These are phyloP conservation scores for Solanum rostratum DNA, from an alignment of 257 asterid species.

Conservation along the genomic window DNA sequence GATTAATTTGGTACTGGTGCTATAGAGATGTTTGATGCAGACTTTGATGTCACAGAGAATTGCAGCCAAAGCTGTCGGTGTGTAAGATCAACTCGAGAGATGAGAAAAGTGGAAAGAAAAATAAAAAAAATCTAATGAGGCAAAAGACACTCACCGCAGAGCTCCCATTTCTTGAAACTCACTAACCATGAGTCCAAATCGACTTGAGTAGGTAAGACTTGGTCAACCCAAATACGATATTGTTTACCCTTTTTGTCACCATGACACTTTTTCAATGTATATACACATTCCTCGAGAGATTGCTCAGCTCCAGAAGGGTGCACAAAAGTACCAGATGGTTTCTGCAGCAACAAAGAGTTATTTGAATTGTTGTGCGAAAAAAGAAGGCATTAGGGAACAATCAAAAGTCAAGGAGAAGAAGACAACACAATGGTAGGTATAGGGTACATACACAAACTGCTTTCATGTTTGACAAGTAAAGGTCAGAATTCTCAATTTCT, in stretches of 20 bases:
- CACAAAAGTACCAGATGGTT: slow-evolving; percentile 42
- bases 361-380: not conserved
- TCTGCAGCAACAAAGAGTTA: slow-evolving; percentile 31
- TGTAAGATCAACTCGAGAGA: not conserved
- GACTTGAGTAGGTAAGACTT: slow-evolving; percentile 51
- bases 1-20: too few relatives aligned
- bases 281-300: slow-evolving; percentile 41
- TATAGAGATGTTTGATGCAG: too few relatives aligned
- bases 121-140: not conserved
- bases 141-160: slow-evolving; percentile 37
- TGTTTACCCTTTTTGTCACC: slow-evolving; percentile 68
- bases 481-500: slow-evolving; percentile 68
- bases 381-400: not conserved
- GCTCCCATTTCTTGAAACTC: slow-evolving; percentile 84
- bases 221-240: slow-evolving; percentile 84
- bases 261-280: slow-evolving; percentile 30
- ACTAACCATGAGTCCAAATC: slow-evolving; percentile 75
- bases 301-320: slow-evolving; percentile 77
- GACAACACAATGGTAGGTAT: not conserved
- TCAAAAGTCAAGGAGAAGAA: not conserved
- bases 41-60: too few relatives aligned
- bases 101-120: not conserved
- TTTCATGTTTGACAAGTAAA: slow-evolving; percentile 50
- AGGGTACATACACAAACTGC: slow-evolving; percentile 49
- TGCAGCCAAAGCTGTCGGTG: too few relatives aligned